Conservation (phyloP, 2,329 filamentous ascomycete genomes). For the Xylariaceae sp. region DNA sequence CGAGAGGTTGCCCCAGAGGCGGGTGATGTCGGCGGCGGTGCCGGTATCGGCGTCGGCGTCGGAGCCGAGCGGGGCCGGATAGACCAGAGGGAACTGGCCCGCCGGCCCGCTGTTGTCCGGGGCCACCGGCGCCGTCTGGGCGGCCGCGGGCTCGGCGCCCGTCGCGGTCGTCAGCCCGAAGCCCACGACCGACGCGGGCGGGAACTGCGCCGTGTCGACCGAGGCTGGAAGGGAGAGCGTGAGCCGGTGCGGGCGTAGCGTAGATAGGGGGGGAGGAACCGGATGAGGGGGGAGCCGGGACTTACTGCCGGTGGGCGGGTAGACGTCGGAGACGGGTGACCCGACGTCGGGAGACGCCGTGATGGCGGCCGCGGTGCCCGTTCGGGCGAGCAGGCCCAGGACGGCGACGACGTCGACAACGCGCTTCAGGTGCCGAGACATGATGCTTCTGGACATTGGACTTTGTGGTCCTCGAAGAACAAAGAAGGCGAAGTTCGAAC, state of each 20-base stretch:
- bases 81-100: slow-evolving; percentile 24
- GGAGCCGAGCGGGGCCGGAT: slow-evolving; percentile 18
- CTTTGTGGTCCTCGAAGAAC: too few species aligned
- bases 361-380: background rate
- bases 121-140: slow-evolving; percentile 20
- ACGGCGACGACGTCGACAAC: background rate
- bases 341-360: slow-evolving; percentile 8
- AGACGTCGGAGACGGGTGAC: slow-evolving; percentile 11
- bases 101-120: slow-evolving; percentile 20
- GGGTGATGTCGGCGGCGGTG: slow-evolving; percentile 25
- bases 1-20: slow-evolving; percentile 26
- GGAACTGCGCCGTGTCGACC: slow-evolving; percentile 21
- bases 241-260: background rate
- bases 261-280: background rate
- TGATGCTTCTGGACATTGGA: too few species aligned
- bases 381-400: slow-evolving; percentile 1
- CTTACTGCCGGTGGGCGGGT: slow-evolving; percentile 16
- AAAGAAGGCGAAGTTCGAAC: too few species aligned
- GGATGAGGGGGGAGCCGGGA: background rate
- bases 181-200: slow-evolving; percentile 22
- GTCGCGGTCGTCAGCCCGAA: slow-evolving; percentile 21
- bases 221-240: slow-evolving; percentile 12
- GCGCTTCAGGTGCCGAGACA: background rate
- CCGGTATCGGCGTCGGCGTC: slow-evolving; percentile 17
- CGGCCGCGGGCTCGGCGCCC: slow-evolving; percentile 21